phyloP scores from a whole-genome alignment of 257 asterid genomes.

The Gardenia jasminoides region DNA sequence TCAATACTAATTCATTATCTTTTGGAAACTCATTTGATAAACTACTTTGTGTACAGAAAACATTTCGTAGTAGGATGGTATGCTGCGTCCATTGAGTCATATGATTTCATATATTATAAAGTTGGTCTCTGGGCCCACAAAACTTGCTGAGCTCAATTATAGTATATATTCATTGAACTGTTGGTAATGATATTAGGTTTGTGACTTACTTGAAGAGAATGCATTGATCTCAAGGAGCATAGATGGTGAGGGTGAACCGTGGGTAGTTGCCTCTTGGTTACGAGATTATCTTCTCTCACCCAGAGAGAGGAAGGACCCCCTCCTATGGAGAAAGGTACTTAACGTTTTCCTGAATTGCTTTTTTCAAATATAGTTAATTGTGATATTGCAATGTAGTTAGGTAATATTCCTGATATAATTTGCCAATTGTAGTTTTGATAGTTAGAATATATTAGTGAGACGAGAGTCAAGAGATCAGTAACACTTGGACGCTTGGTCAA shows the following conservation, averaged over 20 bases:
- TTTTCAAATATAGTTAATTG: neutral
- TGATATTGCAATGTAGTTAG: neutral
- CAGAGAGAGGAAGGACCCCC: constrained; percentile 71
- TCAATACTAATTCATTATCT: neutral
- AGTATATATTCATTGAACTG: constrained; percentile 19
- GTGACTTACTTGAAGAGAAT: constrained; percentile 87
- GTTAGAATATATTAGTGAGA: neutral
- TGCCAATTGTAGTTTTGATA: neutral
- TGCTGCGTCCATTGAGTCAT: neutral
- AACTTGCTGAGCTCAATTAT: neutral
- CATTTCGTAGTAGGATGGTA: too few relatives aligned
- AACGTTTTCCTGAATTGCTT: constrained; percentile 6
- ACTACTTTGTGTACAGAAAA: neutral
- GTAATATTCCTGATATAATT: neutral
- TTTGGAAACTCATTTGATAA: neutral
- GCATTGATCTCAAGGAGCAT: constrained; percentile 51
- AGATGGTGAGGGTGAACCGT: constrained; percentile 58
- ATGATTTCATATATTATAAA: neutral
- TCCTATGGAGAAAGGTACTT: constrained; percentile 77
- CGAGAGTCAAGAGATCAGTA: neutral
- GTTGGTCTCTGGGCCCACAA: neutral
- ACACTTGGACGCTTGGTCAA: neutral
- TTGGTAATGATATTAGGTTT: constrained; percentile 49
- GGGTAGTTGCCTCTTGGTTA: constrained; percentile 81
- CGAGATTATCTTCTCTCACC: constrained; percentile 90